Evolutionary conservation across 2,329 filamentous ascomycete species (phyloP).

Genomic region (Botrytis deweyae): DNA sequence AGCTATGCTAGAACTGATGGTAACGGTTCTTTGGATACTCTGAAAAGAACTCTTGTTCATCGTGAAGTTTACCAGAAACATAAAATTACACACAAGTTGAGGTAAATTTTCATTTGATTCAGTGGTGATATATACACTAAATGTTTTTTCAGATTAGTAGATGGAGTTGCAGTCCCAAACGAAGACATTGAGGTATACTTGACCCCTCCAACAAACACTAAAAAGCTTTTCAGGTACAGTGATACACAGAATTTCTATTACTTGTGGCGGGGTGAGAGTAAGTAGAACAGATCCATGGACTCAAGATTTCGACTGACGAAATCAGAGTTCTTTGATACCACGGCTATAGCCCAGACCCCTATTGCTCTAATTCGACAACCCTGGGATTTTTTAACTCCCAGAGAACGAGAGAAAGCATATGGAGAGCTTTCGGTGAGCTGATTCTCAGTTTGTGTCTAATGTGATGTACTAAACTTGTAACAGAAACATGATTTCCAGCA

Average conservation of each 20-base stretch:
- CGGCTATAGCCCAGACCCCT: slow-evolving; percentile 5
- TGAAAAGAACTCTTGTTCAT: neutral
- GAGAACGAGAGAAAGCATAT: neutral
- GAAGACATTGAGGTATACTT: neutral
- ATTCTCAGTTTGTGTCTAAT: too few relatives aligned
- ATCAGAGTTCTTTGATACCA: slow-evolving; percentile 12
- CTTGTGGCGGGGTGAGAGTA: slow-evolving; percentile 9
- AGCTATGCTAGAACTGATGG: neutral
- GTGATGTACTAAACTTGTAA: neutral
- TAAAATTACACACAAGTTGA: slow-evolving; percentile 10
- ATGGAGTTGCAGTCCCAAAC: neutral
- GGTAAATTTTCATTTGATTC: neutral
- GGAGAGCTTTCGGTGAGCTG: neutral
- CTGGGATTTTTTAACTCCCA: neutral
- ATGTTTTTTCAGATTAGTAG: neutral
- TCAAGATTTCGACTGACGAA: neutral
- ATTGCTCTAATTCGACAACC: neutral
- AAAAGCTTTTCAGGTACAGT: neutral
- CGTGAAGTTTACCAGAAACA: neutral
- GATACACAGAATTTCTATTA: slow-evolving; percentile 1
- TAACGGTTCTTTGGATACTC: neutral
- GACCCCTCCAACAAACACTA: neutral
- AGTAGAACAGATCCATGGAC: neutral
- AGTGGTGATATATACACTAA: neutral
- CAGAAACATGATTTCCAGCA: slow-evolving; percentile 4